Evolutionary conservation across 2,329 filamentous ascomycete species (phyloP), one percentile per base, ranked within the genome.

Genomic region (Leptodontidium sp.): DNA sequence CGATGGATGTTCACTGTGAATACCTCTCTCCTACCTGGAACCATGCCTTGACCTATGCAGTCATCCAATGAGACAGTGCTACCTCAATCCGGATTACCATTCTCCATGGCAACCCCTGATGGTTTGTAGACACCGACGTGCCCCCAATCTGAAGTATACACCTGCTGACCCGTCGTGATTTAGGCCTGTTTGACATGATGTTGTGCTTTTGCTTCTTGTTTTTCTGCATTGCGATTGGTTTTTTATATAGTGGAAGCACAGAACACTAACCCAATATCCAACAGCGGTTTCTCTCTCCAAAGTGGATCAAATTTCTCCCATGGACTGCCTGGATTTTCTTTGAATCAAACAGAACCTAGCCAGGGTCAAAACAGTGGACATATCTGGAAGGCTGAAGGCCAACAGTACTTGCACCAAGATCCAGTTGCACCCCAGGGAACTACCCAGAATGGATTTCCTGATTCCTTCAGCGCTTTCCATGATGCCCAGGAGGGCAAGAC

Each of bases 391-490:
- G 68, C 68, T 75, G 75, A 77, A 75, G 77, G 73, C 67, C 68
- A 71, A 78, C 77, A 78, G 77, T 76, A 79, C 77, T 77, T 75
- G 53, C 70, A 75, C 65, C 74, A 72, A 63, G 74, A 73, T 61
- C 64, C 74, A 67, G 59, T 69, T 69, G 69, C 69, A 58, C 38
- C 71, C 69, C 71, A 73, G 61, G 72, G 70, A 74, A 45, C 69
- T 72, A 49, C 69, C 70, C 75, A 74, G 32, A 72, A 73, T 72
- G 75, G 75, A 75, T 74, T 75, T 74, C 65, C 70, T 73, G 73
- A 77, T 73, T 67, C 68, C 64, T 73, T 70, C 70, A 68, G 70
- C 67, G 69, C 71, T 49, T 72, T 74, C 62, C 62, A 70, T 65
- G 61, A 67, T 57, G n/a, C 70, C 64, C 71, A 75, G 65, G 75